Conservation (phyloP, 2,329 filamentous ascomycete species). For the Pseudogymnoascus sp. region DNA sequence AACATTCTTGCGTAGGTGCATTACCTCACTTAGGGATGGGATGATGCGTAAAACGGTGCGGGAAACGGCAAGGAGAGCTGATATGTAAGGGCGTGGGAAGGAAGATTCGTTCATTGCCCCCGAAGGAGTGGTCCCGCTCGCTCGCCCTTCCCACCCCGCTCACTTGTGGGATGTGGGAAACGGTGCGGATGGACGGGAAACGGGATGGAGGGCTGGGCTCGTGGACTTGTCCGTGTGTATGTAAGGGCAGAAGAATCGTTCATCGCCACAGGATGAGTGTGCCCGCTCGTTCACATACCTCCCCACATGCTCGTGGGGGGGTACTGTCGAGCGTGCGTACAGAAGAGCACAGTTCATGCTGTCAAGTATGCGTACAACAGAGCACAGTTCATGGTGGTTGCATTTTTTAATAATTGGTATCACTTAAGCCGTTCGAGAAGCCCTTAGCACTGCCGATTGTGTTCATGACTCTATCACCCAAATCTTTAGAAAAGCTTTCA, state of each 20-base stretch:
- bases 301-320: neutral
- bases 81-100: too few species aligned
- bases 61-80: too few species aligned
- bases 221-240: neutral
- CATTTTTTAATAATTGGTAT: too few species aligned
- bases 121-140: too few species aligned
- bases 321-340: too few species aligned
- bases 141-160: neutral
- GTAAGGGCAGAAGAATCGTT: neutral
- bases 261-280: neutral
- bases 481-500: neutral
- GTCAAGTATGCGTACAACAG: neutral
- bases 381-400: neutral
- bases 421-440: too few species aligned
- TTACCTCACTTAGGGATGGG: neutral
- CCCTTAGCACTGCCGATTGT: too few species aligned
- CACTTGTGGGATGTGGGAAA: neutral
- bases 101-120: neutral
- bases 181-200: neutral
- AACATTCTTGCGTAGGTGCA: neutral
- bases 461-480: neutral
- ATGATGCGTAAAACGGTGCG: neutral
- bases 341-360: neutral
- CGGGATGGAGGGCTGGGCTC: neutral
- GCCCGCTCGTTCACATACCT: too few species aligned